Percentiles rank a stretch among this genome's conserved stretches.
Evolutionary conservation across 139 green algal genomes (phyloP).

Genomic region (Zygnema circumcarinatum): DNA sequence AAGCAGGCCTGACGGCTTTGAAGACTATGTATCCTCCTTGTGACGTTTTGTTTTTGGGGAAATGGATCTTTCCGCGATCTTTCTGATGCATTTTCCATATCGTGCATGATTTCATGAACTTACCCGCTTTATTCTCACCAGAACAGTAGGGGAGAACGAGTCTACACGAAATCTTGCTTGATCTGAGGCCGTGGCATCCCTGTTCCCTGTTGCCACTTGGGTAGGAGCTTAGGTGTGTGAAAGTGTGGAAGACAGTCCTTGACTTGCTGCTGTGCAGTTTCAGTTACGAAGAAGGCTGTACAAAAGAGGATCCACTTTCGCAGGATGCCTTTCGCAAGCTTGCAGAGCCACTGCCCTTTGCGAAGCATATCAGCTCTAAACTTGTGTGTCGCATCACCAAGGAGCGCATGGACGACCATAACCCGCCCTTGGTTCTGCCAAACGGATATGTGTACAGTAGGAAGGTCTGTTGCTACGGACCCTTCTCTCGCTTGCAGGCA

Average conservation of each 20-base stretch:
- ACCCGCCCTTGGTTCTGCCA: constrained; percentile 89
- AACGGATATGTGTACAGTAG: constrained; percentile 86
- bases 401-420: constrained; percentile 89
- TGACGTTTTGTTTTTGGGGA: not conserved
- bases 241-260: no score
- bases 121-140: no score
- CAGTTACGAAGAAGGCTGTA: constrained; percentile 59
- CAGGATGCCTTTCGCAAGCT: constrained; percentile 76
- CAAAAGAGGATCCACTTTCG: constrained; percentile 77
- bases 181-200: no score
- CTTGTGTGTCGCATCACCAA: constrained; percentile 86
- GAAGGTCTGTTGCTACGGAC: constrained; percentile 56
- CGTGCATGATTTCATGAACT: no score
- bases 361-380: constrained; percentile 87
- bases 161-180: no score
- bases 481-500: not conserved
- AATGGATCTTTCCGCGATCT: no score
- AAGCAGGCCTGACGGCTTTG: constrained; percentile 84
- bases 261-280: constrained; percentile 38
- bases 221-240: no score
- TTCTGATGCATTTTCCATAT: no score
- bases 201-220: no score
- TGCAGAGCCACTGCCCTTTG: constrained; percentile 77
- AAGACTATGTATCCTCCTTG: constrained; percentile 72
- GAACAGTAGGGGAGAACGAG: no score